phyloP scores from a whole-genome alignment of 192 early-diverging fungal species.

The Entophlyctis helioformis region DNA sequence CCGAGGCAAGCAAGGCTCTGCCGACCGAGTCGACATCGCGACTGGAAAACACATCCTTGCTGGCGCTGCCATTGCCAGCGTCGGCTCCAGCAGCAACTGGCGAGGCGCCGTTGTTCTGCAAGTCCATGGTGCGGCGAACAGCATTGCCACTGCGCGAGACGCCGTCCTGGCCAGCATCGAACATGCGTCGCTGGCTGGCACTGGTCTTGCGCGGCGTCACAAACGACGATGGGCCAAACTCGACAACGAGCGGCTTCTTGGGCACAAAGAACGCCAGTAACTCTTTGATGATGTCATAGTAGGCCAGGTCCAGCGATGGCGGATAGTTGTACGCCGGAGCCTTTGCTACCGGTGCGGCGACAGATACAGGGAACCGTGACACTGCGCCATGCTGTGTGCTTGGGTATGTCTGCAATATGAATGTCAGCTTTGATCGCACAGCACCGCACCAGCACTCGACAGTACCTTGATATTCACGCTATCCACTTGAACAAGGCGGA shows the following conservation, averaged over 20 bases:
- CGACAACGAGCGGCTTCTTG: not conserved
- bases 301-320: conserved; percentile 1
- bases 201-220: too few relatives aligned
- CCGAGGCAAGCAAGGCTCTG: conserved; percentile 6
- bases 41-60: not conserved
- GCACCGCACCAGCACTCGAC: not conserved
- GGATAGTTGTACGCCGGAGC: not conserved
- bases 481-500: not conserved
- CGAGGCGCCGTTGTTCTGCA: not conserved
- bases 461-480: not conserved
- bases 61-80: not conserved
- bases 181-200: not conserved
- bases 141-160: not conserved
- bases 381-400: not conserved
- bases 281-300: conserved; percentile 2
- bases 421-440: conserved; percentile 1
- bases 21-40: not conserved
- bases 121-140: not conserved
- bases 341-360: not conserved
- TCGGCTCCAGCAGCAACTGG: not conserved
- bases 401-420: not conserved
- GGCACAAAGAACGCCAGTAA: conserved; percentile 9
- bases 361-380: not conserved
- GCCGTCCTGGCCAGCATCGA: not conserved
- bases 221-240: not conserved